Conservation (phyloP, 2,329 filamentous ascomycete genomes). For the Trichoderma brevicompactum region DNA sequence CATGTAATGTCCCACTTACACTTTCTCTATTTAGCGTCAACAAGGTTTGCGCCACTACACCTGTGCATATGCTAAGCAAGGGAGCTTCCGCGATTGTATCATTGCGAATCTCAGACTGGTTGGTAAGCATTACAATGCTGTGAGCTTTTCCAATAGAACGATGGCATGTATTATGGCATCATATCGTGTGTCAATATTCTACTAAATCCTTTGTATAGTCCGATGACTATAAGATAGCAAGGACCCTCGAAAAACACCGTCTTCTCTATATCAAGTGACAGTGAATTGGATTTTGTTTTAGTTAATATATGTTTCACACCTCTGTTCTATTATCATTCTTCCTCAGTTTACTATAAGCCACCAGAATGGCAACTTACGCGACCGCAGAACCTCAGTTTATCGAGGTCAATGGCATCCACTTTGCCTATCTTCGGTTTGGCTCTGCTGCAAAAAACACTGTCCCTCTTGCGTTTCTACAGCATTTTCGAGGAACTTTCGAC, state of each 20-base stretch:
- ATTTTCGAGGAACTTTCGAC: conserved; percentile 11
- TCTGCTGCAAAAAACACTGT: neutral
- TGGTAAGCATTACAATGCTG: neutral
- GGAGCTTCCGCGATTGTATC: neutral
- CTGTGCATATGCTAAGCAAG: neutral
- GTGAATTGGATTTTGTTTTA: too few species aligned
- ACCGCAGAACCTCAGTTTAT: conserved; percentile 22
- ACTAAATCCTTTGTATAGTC: neutral
- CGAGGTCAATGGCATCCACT: conserved; percentile 16
- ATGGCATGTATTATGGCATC: neutral
- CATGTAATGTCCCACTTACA: neutral
- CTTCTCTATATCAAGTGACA: too few species aligned
- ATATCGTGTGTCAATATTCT: neutral
- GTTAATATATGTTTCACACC: too few species aligned
- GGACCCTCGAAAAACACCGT: too few species aligned
- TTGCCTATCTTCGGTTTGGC: conserved; percentile 17
- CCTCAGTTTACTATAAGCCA: too few species aligned
- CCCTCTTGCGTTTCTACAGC: conserved; percentile 1
- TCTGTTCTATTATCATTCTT: too few species aligned
- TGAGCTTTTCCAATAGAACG: neutral
- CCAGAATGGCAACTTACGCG: conserved; percentile 13
- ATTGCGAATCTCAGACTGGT: neutral
- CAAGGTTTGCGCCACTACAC: neutral
- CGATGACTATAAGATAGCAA: too few species aligned
- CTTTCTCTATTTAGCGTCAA: neutral